These are phyloP conservation scores for Blastobotrys raffinosifermentans DNA, from an alignment of 1,139 yeast genomes.

Conservation along the genomic window DNA sequence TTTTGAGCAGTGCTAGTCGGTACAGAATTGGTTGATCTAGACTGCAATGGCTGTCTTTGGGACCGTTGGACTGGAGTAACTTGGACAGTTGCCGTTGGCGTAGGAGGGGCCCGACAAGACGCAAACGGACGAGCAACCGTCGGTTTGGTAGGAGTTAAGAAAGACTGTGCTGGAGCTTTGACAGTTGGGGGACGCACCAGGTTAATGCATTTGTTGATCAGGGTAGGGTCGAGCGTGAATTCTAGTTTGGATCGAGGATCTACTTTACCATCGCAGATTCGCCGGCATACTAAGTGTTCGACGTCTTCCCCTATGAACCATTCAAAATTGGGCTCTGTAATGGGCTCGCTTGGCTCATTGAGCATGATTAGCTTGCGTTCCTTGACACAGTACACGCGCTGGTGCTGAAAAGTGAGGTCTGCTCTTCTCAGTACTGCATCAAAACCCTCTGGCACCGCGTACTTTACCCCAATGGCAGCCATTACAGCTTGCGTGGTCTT, in stretches of 20 bases:
- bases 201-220: not conserved
- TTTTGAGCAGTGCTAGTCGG: too few species aligned
- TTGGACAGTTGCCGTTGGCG: too few species aligned
- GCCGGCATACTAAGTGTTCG: constrained; percentile 42
- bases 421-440: constrained; percentile 60
- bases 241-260: constrained; percentile 56
- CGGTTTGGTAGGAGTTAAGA: not conserved
- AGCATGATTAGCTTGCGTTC: constrained; percentile 47
- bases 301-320: constrained; percentile 57
- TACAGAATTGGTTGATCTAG: too few species aligned
- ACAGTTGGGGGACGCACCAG: not conserved
- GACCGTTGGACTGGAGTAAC: too few species aligned
- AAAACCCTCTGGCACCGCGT: constrained; percentile 51
- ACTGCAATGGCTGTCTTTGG: too few species aligned
- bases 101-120: not conserved
- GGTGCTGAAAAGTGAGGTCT: constrained; percentile 73
- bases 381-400: constrained; percentile 75
- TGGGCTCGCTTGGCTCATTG: constrained; percentile 43
- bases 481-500: constrained; percentile 51
- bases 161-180: not conserved
- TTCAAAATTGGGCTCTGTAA: constrained; percentile 38
- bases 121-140: not conserved
- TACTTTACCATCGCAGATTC: constrained; percentile 58
- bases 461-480: constrained; percentile 58
- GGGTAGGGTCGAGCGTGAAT: not conserved